Conservation (phyloP, 331 rosid genomes). For the Rosa hybrid region DNA sequence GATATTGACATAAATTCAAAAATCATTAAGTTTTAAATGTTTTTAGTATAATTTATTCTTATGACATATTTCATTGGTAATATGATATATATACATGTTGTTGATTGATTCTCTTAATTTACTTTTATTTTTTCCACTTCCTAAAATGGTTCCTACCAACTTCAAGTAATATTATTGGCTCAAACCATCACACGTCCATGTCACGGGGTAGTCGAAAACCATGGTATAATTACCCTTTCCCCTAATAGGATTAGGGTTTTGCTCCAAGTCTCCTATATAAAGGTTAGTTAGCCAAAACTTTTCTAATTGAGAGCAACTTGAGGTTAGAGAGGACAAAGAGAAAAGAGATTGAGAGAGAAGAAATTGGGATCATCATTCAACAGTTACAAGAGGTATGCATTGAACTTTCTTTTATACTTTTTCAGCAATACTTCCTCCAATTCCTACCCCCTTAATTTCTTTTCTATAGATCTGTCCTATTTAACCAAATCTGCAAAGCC, state of each 20-base stretch:
- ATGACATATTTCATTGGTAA: too few species aligned
- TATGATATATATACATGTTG: too few species aligned
- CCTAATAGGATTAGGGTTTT: background rate
- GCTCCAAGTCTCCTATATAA: background rate
- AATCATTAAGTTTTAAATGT: too few species aligned
- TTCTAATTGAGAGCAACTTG: background rate
- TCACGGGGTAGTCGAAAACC: too few species aligned
- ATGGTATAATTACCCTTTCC: too few species aligned
- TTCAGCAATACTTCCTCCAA: background rate
- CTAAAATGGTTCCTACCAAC: too few species aligned
- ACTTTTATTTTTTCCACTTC: too few species aligned
- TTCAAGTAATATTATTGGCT: too few species aligned
- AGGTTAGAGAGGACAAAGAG: background rate
- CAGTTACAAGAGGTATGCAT: conserved; percentile 11
- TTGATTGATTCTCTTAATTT: too few species aligned
- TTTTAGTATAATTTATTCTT: too few species aligned
- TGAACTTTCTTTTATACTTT: background rate
- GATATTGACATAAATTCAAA: too few species aligned
- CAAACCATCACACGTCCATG: too few species aligned
- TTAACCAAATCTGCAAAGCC: background rate
- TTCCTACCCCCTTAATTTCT: background rate
- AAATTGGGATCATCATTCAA: background rate
- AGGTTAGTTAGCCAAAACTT: background rate
- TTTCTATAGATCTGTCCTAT: background rate
- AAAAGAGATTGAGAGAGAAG: background rate